Conservation (phyloP, 768 basidiomycete species). For the Suillus clintonianus region DNA sequence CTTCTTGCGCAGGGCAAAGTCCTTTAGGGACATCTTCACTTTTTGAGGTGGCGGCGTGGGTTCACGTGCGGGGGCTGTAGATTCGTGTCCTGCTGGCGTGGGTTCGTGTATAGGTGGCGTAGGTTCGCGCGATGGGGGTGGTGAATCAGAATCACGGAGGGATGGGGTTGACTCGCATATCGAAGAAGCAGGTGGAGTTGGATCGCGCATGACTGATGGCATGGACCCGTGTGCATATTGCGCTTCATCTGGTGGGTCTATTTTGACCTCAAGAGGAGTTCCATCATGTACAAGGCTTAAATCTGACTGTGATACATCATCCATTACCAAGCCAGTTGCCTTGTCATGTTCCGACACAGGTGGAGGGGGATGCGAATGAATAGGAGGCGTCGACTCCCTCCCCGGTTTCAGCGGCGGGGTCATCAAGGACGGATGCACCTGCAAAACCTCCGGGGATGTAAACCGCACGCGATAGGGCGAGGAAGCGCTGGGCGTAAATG, state of each 20-base stretch:
- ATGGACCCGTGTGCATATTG: not conserved
- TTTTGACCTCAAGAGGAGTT: not conserved
- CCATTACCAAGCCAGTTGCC: not conserved
- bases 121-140: not conserved
- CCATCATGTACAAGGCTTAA: too few species aligned
- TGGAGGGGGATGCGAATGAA: not conserved
- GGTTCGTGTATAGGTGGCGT: not conserved
- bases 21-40: conserved; percentile 57
- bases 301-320: not conserved
- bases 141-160: not conserved
- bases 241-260: not conserved
- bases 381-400: not conserved
- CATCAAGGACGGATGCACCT: conserved; percentile 13
- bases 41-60: conserved; percentile 40
- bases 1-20: conserved; percentile 58
- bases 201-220: not conserved
- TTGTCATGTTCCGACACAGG: not conserved
- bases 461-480: conserved; percentile 28
- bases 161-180: not conserved
- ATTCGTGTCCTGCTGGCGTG: conserved; percentile 13
- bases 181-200: not conserved
- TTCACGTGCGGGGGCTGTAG: conserved; percentile 9
- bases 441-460: conserved; percentile 31
- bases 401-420: not conserved
- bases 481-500: not conserved